phyloP scores from a whole-genome alignment of 306 rosid genomes.

The Crataegus laevigata region DNA sequence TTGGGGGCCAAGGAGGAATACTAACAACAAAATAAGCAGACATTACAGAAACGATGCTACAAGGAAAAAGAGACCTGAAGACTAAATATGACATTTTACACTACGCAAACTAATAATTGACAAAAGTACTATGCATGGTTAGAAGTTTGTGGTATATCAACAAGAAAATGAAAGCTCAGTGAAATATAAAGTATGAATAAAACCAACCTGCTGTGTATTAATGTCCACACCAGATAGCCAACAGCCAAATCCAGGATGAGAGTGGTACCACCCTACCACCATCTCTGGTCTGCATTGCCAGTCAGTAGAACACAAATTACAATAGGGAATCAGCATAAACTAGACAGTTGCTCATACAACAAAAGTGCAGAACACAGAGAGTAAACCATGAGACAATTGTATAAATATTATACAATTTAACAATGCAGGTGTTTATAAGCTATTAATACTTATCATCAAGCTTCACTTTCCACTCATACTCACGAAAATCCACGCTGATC shows the following conservation, averaged over 20 bases:
- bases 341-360: neutral
- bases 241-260: conserved; percentile 98
- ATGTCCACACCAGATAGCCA: conserved; percentile 99
- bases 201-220: conserved; percentile 88
- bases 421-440: neutral
- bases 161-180: neutral
- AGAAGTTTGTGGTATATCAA: neutral
- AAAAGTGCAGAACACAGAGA: neutral
- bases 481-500: neutral
- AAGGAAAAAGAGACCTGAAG: no score
- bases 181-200: neutral
- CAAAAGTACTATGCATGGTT: neutral
- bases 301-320: neutral
- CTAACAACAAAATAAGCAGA: neutral
- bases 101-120: neutral
- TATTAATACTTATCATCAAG: neutral
- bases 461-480: neutral
- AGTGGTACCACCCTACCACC: conserved; percentile 99
- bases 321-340: neutral
- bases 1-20: neutral
- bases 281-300: conserved; percentile 74
- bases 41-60: neutral
- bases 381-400: neutral
- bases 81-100: neutral
- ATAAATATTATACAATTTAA: neutral